phyloP scores from a whole-genome alignment of 768 basidiomycete genomes.

The Russula ochroleuca region DNA sequence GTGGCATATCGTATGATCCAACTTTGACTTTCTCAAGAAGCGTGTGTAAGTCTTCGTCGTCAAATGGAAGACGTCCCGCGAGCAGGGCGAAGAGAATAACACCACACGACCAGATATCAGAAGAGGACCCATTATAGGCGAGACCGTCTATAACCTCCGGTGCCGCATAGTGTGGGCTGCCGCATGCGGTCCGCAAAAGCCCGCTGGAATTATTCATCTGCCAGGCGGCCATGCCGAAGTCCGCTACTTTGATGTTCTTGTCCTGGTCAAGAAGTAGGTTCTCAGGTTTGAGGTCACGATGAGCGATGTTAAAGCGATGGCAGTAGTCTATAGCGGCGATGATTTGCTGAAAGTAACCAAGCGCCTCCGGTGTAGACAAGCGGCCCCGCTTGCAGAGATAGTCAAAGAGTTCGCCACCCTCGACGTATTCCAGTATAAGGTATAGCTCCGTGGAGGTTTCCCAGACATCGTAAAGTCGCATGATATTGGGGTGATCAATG shows the following conservation, averaged over 20 bases:
- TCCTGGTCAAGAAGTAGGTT: conserved; percentile 83
- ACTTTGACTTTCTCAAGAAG: conserved; percentile 78
- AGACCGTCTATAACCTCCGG: conserved; percentile 85
- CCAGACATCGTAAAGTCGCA: conserved; percentile 96
- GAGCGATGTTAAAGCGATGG: conserved; percentile 90
- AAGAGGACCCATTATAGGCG: conserved; percentile 78
- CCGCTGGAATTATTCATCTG: conserved; percentile 56
- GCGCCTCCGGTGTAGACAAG: conserved; percentile 65
- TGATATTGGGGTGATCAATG: conserved; percentile 90
- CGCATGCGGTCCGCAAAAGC: conserved; percentile 79
- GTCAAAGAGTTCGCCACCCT: conserved; percentile 93
- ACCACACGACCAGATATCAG: conserved; percentile 97
- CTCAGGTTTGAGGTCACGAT: conserved; percentile 89
- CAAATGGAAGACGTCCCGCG: conserved; percentile 84
- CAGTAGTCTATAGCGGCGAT: conserved; percentile 89
- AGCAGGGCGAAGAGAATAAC: conserved; percentile 90
- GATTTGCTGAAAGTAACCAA: conserved; percentile 89
- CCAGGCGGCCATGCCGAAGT: conserved; percentile 98
- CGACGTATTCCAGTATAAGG: conserved; percentile 91
- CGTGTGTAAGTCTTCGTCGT: conserved; percentile 74
- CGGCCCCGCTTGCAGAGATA: conserved; percentile 78
- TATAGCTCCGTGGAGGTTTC: conserved; percentile 86
- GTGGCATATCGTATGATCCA: conserved; percentile 71
- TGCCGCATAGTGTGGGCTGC: conserved; percentile 92
- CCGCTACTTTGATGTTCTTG: conserved; percentile 89